Percentiles rank a stretch among this genome's conserved stretches.
Conservation (phyloP, 805 yeast species). For the Priceomyces melissophilus region DNA sequence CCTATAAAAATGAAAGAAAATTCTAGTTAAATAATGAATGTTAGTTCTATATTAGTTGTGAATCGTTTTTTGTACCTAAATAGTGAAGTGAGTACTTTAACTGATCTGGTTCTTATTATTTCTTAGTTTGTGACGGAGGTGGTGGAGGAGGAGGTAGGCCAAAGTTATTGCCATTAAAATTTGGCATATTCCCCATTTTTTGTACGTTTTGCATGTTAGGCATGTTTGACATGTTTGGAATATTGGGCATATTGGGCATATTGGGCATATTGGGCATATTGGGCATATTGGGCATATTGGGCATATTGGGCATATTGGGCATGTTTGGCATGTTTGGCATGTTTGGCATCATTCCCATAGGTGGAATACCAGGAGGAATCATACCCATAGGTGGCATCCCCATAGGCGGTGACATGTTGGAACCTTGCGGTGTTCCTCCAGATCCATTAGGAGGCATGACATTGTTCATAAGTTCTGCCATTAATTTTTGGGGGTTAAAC, state of each 20-base stretch:
- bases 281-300: constrained; percentile 24
- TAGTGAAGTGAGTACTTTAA: no score
- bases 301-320: constrained; percentile 19
- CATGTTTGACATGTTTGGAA: constrained; percentile 21
- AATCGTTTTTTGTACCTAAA: no score
- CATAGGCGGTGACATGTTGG: constrained; percentile 23
- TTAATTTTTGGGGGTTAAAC: constrained; percentile 76
- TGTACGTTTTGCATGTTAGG: constrained; percentile 26
- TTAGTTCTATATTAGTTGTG: neutral
- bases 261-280: constrained; percentile 23
- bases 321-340: constrained; percentile 13
- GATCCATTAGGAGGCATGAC: constrained; percentile 11
- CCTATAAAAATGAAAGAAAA: no score
- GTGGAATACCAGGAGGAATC: constrained; percentile 12
- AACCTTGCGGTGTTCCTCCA: constrained; percentile 8
- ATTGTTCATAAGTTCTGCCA: constrained; percentile 54
- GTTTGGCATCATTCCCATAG: constrained; percentile 15
- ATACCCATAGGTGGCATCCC: constrained; percentile 18
- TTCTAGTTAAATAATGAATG: neutral
- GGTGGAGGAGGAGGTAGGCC: constrained; percentile 16
- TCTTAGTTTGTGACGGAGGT: constrained; percentile 8
- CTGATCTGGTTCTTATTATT: no score
- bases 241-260: constrained; percentile 18
- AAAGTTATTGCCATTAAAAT: constrained; percentile 9
- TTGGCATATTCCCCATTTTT: constrained; percentile 18